Conservation (phyloP, 176 grass and related monocot species). For the Aegilops speltoides region DNA sequence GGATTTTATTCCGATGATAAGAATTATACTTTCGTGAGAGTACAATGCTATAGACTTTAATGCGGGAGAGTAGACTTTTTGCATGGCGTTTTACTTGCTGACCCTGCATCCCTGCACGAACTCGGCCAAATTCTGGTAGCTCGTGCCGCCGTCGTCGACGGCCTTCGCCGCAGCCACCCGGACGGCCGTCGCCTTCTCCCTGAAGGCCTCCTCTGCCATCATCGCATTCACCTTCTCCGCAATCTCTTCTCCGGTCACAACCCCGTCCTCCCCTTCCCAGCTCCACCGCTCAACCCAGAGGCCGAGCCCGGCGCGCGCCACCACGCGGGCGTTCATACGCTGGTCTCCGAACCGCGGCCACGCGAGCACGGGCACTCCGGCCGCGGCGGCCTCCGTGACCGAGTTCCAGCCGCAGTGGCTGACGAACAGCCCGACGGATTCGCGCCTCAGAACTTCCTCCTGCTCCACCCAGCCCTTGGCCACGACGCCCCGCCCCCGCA, state of each 20-base stretch:
- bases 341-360: conserved; percentile 63
- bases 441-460: conserved; percentile 32
- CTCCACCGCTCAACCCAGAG: conserved; percentile 55
- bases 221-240: conserved; percentile 21
- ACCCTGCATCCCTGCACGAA: conserved; percentile 21
- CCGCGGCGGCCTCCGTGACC: conserved; percentile 44
- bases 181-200: conserved; percentile 3
- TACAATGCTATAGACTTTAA: no score
- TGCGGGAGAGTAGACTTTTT: no score
- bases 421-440: conserved; percentile 41
- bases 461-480: conserved; percentile 76
- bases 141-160: conserved; percentile 7
- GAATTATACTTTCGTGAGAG: no score
- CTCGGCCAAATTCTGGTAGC: conserved; percentile 21
- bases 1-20: no score
- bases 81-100: no score
- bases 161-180: conserved; percentile 6
- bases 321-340: conserved; percentile 48
- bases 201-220: background rate
- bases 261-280: conserved; percentile 54
- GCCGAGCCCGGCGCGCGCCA: conserved; percentile 22
- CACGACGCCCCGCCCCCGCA: conserved; percentile 41
- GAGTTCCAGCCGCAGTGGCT: conserved; percentile 41
- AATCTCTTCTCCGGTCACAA: conserved; percentile 30
- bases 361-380: conserved; percentile 52